Percentiles rank a stretch among this genome's conserved stretches.
Conservation (phyloP, 2,329 filamentous ascomycete species). For the Pseudogymnoascus sp. region DNA sequence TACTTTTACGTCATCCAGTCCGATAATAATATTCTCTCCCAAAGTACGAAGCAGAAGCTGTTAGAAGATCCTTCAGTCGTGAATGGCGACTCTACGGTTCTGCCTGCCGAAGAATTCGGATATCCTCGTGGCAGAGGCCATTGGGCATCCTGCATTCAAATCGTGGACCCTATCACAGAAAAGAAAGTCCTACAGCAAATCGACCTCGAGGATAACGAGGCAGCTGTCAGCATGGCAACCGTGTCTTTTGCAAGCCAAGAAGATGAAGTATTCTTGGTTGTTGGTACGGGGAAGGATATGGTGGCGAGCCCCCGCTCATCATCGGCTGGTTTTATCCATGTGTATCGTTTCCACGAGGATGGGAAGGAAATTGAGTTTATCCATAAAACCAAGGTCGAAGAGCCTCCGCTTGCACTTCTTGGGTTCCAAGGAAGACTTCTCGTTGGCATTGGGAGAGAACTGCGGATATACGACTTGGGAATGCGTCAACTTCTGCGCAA, state of each 20-base stretch:
- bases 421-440: constrained; percentile 85
- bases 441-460: constrained; percentile 72
- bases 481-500: constrained; percentile 90
- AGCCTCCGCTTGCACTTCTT: constrained; percentile 83
- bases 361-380: constrained; percentile 89
- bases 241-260: constrained; percentile 85
- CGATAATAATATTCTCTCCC: constrained; percentile 83
- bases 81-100: constrained; percentile 61
- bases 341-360: constrained; percentile 81
- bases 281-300: constrained; percentile 91
- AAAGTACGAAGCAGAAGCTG: constrained; percentile 66
- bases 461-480: constrained; percentile 87
- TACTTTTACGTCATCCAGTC: constrained; percentile 92
- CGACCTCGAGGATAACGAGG: constrained; percentile 82
- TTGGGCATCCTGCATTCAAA: constrained; percentile 93
- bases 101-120: constrained; percentile 78
- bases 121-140: constrained; percentile 75
- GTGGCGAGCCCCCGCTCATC: constrained; percentile 67
- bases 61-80: constrained; percentile 61
- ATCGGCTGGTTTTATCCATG: constrained; percentile 75
- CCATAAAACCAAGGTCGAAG: constrained; percentile 89
- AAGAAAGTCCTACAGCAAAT: constrained; percentile 69
- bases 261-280: constrained; percentile 81
- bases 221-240: constrained; percentile 75
- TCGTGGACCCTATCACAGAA: constrained; percentile 72